Base-by-base conservation (phyloP, 768 basidiomycete species). In the Amanita pseudoporphyria region DNA sequence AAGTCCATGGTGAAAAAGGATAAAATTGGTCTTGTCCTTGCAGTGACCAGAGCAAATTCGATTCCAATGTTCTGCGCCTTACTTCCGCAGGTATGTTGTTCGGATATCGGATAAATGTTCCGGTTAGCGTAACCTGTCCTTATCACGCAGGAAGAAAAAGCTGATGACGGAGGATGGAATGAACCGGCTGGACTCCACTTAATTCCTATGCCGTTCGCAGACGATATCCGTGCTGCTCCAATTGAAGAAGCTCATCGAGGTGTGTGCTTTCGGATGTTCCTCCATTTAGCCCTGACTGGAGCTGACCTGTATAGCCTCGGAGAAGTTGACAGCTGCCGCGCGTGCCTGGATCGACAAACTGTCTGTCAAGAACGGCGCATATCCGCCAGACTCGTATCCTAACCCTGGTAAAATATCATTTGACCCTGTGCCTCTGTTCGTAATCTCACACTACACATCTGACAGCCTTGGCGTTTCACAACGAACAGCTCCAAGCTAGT, bases 171-270 rank as follows among this genome's bases (percentile, higher is more conserved):
- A 9, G 89, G 87, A 6, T 86, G 81, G 72, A 81, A 78, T 45
- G 82, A 87, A 36, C 90, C 96, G 30, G 81, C 88, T 1, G 96
- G 96, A 5, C 87, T 98, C 58, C 93, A 98, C 64, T 71, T 98
- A 45, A 84, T 97, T 51, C 85, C 86, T 13, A 63, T 97, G n/a
- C 94, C 95, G 0, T 99, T 87, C 62, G 86, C 88, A 3, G 96
- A 99, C 60, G 96, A 99, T 58, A 85, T 98, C 43, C 81, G 96
- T 42, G 72, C 74, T 16, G 86, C 87, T 5, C 82, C 86, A 2
- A 65, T 92, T 9, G 77, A 82, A 16, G 71, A 78, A 48, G 82
- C 73, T 6, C 69, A 74, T 56, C 73, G 75, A 71, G 84, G 91
- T 81, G 65, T 24, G 64, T 53, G 14, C 40, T 39, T 51, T 22